Base-by-base conservation (phyloP, 345 rosid genomes). In the Eutrema heterophyllum region DNA sequence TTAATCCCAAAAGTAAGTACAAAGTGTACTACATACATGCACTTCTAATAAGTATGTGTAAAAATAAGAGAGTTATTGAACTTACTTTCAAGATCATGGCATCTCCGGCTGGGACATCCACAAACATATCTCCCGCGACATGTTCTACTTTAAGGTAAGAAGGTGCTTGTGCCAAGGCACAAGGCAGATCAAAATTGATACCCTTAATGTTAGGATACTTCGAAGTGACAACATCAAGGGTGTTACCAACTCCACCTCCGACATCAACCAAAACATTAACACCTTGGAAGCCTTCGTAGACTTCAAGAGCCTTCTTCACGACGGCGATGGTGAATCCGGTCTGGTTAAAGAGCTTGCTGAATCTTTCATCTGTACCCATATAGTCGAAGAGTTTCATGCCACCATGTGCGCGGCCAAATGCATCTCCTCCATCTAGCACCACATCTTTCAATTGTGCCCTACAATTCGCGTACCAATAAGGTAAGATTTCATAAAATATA, bases 81-180 rank as follows among this genome's bases (percentile, higher is more conserved):
- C 39, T 18, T 12, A 93, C 97, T 88, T 93, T 90, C 81, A 90
- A 87, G 87, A 90, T 88, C 73, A 90, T 86, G 55, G 93, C 92
- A 63, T 93, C 97, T 40, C 83, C 96, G 43, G 75, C 79, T 8
- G 97, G 97, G 16, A 87, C 81, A 48, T 88, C 87, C 0, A 70
- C 83, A 51, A 93, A 90, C 98, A 93, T 93, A 80, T 93, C 96
- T 6, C 98, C 97, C 3, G 91, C 83, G 11, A 90, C 88, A 58
- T 88, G 95, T 80, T 93, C 79, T 49, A 88, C 89, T 1, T 38
- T 51, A 9, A 3, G 75, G 14, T 43, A 78, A 80, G 85, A 82
- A 11, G 86, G 80, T 43, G 79, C 81, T 66, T 75, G 38, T 45
- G 68, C 69, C 33, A 78, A 35, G 51, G 76, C 81, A 72, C 82